Conservation (phyloP, 2,329 filamentous ascomycete genomes). For the Colletotrichum scovillei region DNA sequence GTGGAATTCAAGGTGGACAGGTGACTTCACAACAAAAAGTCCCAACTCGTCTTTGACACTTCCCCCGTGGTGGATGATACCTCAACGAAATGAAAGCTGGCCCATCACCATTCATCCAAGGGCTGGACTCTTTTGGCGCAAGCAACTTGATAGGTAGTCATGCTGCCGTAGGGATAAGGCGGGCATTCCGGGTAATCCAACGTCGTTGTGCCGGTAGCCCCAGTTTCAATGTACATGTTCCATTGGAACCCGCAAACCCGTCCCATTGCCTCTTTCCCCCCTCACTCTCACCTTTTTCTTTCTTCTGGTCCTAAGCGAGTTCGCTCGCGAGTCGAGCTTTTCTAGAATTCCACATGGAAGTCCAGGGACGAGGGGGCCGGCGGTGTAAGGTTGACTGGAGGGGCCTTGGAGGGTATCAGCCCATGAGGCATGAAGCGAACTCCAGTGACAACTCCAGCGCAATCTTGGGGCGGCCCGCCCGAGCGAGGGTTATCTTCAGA, state of each 20-base stretch:
- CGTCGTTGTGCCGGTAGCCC: not conserved
- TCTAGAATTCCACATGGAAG: not conserved
- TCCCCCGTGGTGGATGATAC: not conserved
- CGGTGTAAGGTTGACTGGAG: constrained; percentile 2
- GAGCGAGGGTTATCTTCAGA: constrained; percentile 8
- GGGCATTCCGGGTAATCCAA: not conserved
- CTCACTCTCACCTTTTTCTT: too few species aligned
- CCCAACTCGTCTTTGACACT: not conserved
- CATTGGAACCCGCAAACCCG: not conserved
- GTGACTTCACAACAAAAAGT: not conserved
- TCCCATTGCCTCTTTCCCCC: not conserved
- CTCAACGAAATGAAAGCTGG: not conserved
- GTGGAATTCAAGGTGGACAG: too few species aligned
- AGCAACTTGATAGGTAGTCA: not conserved
- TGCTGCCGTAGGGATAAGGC: not conserved
- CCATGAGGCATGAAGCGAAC: constrained; percentile 28
- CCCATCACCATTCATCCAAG: not conserved
- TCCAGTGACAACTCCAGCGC: constrained; percentile 22
- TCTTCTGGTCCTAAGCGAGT: not conserved
- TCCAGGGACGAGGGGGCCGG: not conserved
- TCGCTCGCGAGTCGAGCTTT: not conserved
- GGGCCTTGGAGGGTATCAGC: constrained; percentile 4
- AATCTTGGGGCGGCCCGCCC: constrained; percentile 35
- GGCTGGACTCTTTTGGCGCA: not conserved
- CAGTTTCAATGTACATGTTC: not conserved